Percentiles rank a stretch among this genome's conserved stretches.
phyloP scores from a whole-genome alignment of 2,329 filamentous ascomycete genomes.

The Claviceps sp. region DNA sequence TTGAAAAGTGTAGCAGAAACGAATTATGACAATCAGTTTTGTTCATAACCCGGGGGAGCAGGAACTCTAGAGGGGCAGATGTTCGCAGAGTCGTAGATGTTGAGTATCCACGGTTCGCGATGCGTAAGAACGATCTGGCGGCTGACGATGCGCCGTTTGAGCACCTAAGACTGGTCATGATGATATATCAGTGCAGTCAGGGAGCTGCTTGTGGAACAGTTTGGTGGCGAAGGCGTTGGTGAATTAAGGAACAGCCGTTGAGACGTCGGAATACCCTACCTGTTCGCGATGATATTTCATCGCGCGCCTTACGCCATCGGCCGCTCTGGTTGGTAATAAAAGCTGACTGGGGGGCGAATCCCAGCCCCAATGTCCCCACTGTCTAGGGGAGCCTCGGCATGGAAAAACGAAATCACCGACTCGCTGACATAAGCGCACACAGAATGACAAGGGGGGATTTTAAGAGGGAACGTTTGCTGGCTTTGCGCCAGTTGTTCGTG shows the following conservation, averaged over 20 bases:
- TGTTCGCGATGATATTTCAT: conserved; percentile 8
- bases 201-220: neutral
- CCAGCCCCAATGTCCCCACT: neutral
- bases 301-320: neutral
- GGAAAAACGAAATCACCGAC: conserved; percentile 2
- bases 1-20: neutral
- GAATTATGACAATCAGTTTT: neutral
- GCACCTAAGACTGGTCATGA: conserved; percentile 23
- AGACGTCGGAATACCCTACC: neutral
- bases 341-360: neutral
- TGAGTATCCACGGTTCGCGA: conserved; percentile 23
- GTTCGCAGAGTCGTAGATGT: conserved; percentile 12
- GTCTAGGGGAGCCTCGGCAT: neutral
- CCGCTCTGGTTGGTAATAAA: neutral
- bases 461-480: too few relatives aligned
- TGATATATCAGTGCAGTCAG: neutral
- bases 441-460: neutral
- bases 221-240: neutral
- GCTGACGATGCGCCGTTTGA: conserved; percentile 24
- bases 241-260: neutral
- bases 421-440: conserved; percentile 7
- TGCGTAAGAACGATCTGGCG: conserved; percentile 27
- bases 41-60: conserved; percentile 21
- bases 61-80: conserved; percentile 23
- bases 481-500: neutral